Conservation (phyloP, 805 yeast genomes). For the Wickerhamomyces canadensis region DNA sequence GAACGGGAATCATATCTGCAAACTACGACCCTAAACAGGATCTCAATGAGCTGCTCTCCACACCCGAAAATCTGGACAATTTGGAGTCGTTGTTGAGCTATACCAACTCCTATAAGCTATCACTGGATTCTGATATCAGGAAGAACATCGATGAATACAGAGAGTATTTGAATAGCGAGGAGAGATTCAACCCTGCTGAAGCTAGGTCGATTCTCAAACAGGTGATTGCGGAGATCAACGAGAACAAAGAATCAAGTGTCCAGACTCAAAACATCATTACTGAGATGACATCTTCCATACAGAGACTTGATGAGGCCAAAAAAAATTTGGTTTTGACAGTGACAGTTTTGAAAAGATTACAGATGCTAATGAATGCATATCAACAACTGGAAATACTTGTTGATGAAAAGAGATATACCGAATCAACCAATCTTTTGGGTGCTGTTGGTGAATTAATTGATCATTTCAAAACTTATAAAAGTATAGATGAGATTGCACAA, state of each 20-base stretch:
- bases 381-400: constrained; percentile 48
- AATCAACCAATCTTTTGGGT: constrained; percentile 54
- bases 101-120: constrained; percentile 44
- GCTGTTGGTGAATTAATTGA: constrained; percentile 70
- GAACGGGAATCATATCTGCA: constrained; percentile 19
- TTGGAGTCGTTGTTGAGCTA: constrained; percentile 46
- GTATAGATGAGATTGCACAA: constrained; percentile 73
- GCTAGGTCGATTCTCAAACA: constrained; percentile 25
- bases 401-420: constrained; percentile 39
- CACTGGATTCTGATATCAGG: constrained; percentile 41
- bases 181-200: constrained; percentile 10
- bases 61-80: constrained; percentile 44
- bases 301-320: constrained; percentile 75
- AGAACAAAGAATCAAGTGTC: constrained; percentile 42
- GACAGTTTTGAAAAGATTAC: constrained; percentile 81
- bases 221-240: constrained; percentile 40
- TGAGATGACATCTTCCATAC: constrained; percentile 70
- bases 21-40: constrained; percentile 52
- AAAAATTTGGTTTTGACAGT: constrained; percentile 77
- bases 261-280: constrained; percentile 59
- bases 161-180: constrained; percentile 18
- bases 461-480: constrained; percentile 74
- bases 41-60: constrained; percentile 43
- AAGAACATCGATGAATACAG: constrained; percentile 20
- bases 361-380: constrained; percentile 76